A percentile compares a stretch with the other conserved stretches of the same genome.
phyloP scores from a whole-genome alignment of 495 filamentous ascomycete genomes.

The Hypoxylon lienhwacheense region DNA sequence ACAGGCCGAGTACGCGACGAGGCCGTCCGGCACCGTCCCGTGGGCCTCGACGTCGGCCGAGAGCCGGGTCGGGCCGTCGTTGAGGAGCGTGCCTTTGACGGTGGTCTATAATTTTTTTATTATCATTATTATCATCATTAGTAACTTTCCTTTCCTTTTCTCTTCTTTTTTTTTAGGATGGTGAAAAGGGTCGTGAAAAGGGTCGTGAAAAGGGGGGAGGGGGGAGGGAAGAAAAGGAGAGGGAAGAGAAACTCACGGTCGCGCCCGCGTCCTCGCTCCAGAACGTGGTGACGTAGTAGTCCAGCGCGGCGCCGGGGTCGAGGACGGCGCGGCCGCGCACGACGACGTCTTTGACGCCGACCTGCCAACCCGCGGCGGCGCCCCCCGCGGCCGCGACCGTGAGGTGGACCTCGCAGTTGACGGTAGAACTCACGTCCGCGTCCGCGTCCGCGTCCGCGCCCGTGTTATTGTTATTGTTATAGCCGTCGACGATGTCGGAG shows the following conservation, averaged over 20 bases:
- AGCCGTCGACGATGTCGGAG: too few relatives aligned
- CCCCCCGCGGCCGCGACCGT: conserved; percentile 38
- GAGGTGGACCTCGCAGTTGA: conserved; percentile 49
- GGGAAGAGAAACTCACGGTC: conserved; percentile 36
- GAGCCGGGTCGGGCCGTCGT: conserved; percentile 31
- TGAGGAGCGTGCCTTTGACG: conserved; percentile 32
- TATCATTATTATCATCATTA: not conserved
- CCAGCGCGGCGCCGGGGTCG: conserved; percentile 38
- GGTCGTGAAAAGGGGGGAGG: not conserved
- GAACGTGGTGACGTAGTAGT: conserved; percentile 45
- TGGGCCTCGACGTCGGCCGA: conserved; percentile 39
- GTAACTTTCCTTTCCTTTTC: too few relatives aligned
- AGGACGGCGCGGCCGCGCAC: conserved; percentile 43
- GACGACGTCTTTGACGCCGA: conserved; percentile 40
- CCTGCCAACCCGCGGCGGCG: conserved; percentile 48
- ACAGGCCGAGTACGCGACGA: conserved; percentile 46
- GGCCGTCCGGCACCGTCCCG: conserved; percentile 27
- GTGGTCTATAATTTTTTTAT: conserved; percentile 22
- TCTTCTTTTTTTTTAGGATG: too few relatives aligned
- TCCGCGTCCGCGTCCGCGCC: too few relatives aligned
- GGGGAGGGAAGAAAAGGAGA: not conserved
- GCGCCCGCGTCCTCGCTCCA: conserved; percentile 45
- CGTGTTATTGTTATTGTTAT: too few relatives aligned
- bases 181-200: not conserved
- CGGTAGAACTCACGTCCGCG: too few relatives aligned